A percentile compares a stretch with the other conserved stretches of the same genome.
Evolutionary conservation across 805 yeast species (phyloP).

Genomic region (Saturnispora saitoi): DNA sequence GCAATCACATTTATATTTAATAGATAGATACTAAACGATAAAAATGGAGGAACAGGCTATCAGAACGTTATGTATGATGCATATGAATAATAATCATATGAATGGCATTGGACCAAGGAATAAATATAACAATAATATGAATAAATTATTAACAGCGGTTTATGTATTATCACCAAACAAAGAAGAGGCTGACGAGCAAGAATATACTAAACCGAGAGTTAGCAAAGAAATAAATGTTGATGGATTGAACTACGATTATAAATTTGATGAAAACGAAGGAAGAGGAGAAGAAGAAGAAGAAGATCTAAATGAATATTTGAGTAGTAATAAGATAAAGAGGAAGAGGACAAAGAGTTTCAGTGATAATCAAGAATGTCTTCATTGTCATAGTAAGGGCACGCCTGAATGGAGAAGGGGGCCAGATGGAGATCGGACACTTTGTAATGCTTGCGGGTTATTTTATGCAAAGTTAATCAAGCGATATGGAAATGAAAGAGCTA

Average conservation of each 20-base stretch:
- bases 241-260: not conserved
- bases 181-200: not conserved
- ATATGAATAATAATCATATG: constrained; percentile 9
- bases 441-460: constrained; percentile 78
- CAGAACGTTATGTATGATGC: constrained; percentile 22
- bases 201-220: not conserved
- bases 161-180: not conserved
- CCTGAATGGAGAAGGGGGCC: constrained; percentile 88
- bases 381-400: constrained; percentile 48
- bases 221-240: not conserved
- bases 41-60: constrained; percentile 25
- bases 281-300: not conserved
- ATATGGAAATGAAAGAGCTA: constrained; percentile 46
- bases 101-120: not conserved
- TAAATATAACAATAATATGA: not conserved
- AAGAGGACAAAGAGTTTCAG: not conserved
- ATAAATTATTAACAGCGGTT: not conserved
- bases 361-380: constrained; percentile 8
- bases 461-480: constrained; percentile 59
- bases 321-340: not conserved
- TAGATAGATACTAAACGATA: not conserved
- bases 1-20: not conserved
- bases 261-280: not conserved
- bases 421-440: constrained; percentile 61
- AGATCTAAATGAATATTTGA: not conserved